Conservation (phyloP, 1,284 basidiomycete genomes). For the Rugosomyces carneus region DNA sequence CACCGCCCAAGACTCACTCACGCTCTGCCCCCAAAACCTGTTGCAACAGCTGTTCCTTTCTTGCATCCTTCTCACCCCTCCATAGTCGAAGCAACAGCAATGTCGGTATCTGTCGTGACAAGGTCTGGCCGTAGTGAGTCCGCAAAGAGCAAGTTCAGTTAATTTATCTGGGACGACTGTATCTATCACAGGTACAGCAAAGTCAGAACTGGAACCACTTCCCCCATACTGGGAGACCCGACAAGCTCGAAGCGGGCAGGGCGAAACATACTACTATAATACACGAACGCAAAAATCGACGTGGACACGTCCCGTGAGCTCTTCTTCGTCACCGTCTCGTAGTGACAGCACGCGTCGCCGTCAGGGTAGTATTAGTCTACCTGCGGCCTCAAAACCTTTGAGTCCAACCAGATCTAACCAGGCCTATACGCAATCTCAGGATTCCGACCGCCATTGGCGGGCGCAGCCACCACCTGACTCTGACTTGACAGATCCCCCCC, state of each 20-base stretch:
- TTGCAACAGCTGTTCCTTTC: conserved; percentile 46
- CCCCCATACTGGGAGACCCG: conserved; percentile 60
- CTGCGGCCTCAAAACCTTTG: conserved; percentile 17
- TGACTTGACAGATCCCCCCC: conserved; percentile 23
- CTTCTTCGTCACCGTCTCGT: conserved; percentile 16
- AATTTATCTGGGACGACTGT: conserved; percentile 21
- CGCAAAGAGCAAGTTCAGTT: conserved; percentile 32
- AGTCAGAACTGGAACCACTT: conserved; percentile 31
- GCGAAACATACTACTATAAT: conserved; percentile 55
- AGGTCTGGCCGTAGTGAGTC: conserved; percentile 26
- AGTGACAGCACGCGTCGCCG: conserved; percentile 18
- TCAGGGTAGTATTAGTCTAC: conserved; percentile 18
- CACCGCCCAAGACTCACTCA: conserved; percentile 39
- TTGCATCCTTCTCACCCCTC: conserved; percentile 49
- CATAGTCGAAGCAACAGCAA: conserved; percentile 53
- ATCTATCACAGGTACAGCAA: conserved; percentile 17
- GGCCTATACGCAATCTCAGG: conserved; percentile 23
- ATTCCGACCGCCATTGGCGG: conserved; percentile 18
- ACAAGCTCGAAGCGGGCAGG: conserved; percentile 39
- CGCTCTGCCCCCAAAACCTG: conserved; percentile 68
- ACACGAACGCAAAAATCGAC: conserved; percentile 49
- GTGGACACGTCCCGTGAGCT: conserved; percentile 48
- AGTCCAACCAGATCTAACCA: conserved; percentile 23
- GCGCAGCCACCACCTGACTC: conserved; percentile 18
- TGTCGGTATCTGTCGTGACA: conserved; percentile 31